A percentile compares a stretch with the other conserved stretches of the same genome.
These are phyloP conservation scores for Huntiella bhutanensis DNA, from an alignment of 2,329 filamentous ascomycete species.

Conservation along the genomic window DNA sequence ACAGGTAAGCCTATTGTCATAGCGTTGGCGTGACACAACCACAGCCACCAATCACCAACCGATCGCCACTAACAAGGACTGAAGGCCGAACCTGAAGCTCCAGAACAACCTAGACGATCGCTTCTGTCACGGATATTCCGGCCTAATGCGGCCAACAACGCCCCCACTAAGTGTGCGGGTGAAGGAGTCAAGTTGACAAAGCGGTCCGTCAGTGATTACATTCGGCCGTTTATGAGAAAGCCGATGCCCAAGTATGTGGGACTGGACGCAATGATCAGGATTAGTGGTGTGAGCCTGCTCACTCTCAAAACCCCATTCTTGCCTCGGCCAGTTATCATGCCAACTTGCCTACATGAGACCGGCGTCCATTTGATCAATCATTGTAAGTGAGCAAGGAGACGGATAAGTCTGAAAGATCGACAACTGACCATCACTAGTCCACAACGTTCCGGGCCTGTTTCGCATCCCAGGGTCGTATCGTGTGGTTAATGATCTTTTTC, in stretches of 20 bases:
- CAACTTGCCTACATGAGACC: conserved; percentile 47
- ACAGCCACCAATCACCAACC: not conserved
- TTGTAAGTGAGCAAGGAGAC: conserved; percentile 21
- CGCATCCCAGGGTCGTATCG: conserved; percentile 40
- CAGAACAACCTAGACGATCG: conserved; percentile 11
- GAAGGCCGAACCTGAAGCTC: conserved; percentile 11
- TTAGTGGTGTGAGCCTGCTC: conserved; percentile 43
- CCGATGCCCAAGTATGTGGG: conserved; percentile 18
- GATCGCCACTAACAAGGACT: conserved; percentile 7
- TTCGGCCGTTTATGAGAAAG: conserved; percentile 11
- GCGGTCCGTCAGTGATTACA: conserved; percentile 9
- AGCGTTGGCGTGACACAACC: not conserved
- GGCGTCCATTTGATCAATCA: conserved; percentile 45
- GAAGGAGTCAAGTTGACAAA: conserved; percentile 7
- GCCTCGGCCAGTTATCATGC: conserved; percentile 36
- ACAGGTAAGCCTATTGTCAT: conserved; percentile 15
- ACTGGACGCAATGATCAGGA: conserved; percentile 38
- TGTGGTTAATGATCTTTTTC: conserved; percentile 38
- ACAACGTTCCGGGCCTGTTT: conserved; percentile 39
- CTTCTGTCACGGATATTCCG: conserved; percentile 9
- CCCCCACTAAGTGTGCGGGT: not conserved
- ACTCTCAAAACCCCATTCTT: conserved; percentile 41
- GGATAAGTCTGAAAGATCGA: not conserved
- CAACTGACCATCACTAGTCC: conserved; percentile 14
- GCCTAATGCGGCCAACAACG: not conserved